Percentiles rank a stretch among this genome's conserved stretches.
Evolutionary conservation across 2,329 filamentous ascomycete genomes (phyloP).

Genomic region (Fusarium robinianum): DNA sequence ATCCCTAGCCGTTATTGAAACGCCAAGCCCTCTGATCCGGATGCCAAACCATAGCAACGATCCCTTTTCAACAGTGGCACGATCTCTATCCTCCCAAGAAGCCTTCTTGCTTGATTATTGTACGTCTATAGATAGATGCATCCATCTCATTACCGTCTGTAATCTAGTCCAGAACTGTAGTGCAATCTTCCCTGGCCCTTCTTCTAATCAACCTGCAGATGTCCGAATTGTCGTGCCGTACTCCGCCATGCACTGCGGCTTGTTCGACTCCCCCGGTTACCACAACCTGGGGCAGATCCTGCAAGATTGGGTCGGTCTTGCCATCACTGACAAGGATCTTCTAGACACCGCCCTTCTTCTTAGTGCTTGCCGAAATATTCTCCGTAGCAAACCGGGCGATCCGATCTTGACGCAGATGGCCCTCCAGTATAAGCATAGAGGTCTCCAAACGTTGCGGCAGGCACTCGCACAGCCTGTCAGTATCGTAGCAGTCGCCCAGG

Average conservation of each 20-base stretch:
- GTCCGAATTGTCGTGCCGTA: slow-evolving; percentile 6
- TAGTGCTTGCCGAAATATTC: not conserved
- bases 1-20: not conserved
- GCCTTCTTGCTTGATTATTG: slow-evolving; percentile 11
- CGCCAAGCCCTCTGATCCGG: not conserved
- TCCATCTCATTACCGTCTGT: not conserved
- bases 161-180: not conserved
- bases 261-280: not conserved
- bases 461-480: not conserved
- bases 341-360: slow-evolving; percentile 10
- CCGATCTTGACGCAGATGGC: not conserved
- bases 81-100: slow-evolving; percentile 2
- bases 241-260: not conserved
- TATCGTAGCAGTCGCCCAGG: not conserved
- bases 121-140: not conserved
- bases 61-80: slow-evolving; percentile 1
- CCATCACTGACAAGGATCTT: slow-evolving; percentile 9
- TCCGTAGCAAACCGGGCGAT: not conserved
- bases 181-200: not conserved
- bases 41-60: not conserved
- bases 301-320: slow-evolving; percentile 15
- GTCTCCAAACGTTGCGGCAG: not conserved
- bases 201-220: not conserved
- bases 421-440: slow-evolving; percentile 12
- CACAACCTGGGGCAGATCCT: not conserved